Evolutionary conservation across 2,329 filamentous ascomycete species (phyloP).

Genomic region (Pestalotiopsis sp.): DNA sequence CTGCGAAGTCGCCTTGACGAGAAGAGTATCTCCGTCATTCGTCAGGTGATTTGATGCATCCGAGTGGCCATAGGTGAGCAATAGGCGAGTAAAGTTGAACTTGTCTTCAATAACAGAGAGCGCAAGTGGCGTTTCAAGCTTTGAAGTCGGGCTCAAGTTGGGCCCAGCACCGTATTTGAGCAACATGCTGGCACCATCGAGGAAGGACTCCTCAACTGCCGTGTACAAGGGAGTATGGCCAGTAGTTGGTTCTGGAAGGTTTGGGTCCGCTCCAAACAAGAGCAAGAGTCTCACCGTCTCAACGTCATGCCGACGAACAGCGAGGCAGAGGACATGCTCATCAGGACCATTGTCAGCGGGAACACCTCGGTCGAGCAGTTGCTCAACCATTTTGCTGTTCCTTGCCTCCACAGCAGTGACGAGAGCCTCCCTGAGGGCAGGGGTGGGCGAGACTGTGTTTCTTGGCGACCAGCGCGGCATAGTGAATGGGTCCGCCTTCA

Average conservation of each 20-base stretch:
- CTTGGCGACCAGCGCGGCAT: constrained; percentile 57
- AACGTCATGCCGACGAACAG: constrained; percentile 51
- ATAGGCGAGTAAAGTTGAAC: constrained; percentile 58
- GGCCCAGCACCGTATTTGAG: constrained; percentile 67
- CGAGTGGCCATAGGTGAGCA: constrained; percentile 61
- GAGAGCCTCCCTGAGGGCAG: constrained; percentile 50
- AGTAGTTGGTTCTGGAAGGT: constrained; percentile 45
- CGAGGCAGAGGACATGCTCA: constrained; percentile 53
- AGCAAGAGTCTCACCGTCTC: constrained; percentile 59
- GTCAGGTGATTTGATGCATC: constrained; percentile 54
- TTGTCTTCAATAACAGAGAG: constrained; percentile 54
- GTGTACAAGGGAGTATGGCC: constrained; percentile 54
- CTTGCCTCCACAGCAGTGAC: constrained; percentile 56
- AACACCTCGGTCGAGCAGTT: constrained; percentile 61
- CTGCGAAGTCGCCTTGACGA: constrained; percentile 63
- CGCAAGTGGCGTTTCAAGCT: constrained; percentile 58
- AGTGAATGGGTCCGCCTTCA: constrained; percentile 51
- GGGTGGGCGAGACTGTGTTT: constrained; percentile 44
- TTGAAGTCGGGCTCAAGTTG: constrained; percentile 51
- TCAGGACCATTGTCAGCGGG: constrained; percentile 51
- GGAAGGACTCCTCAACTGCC: constrained; percentile 54
- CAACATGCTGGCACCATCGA: constrained; percentile 60
- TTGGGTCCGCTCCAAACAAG: constrained; percentile 60
- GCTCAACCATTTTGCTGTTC: constrained; percentile 59
- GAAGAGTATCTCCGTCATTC: constrained; percentile 60